phyloP scores from a whole-genome alignment of 2,329 filamentous ascomycete species.

The Cercospora beticola region DNA sequence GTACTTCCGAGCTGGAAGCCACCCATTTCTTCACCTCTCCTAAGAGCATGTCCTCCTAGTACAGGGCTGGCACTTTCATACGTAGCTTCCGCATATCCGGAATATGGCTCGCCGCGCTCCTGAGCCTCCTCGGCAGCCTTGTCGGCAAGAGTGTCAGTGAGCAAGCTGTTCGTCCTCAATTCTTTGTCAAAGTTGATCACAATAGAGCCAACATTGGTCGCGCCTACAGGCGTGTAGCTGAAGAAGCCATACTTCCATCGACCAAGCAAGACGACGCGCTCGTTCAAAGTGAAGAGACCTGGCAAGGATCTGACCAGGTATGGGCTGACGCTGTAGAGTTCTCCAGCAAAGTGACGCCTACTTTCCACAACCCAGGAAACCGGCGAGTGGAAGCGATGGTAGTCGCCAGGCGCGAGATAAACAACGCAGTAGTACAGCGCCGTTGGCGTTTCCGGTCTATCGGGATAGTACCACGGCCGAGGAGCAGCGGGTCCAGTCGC shows the following conservation, averaged over 20 bases:
- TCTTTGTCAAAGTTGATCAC: slow-evolving; percentile 96
- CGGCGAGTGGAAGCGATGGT: slow-evolving; percentile 96
- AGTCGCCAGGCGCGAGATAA: slow-evolving; percentile 95
- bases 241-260: slow-evolving; percentile 98
- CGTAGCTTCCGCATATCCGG: slow-evolving; percentile 89
- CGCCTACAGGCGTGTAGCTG: slow-evolving; percentile 89
- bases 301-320: slow-evolving; percentile 91
- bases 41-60: slow-evolving; percentile 78
- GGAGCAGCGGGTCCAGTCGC: slow-evolving; percentile 61
- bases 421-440: slow-evolving; percentile 91
- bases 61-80: slow-evolving; percentile 76
- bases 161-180: slow-evolving; percentile 85
- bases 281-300: slow-evolving; percentile 93
- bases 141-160: slow-evolving; percentile 89
- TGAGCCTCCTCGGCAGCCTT: slow-evolving; percentile 77
- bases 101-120: slow-evolving; percentile 73
- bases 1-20: slow-evolving; percentile 95
- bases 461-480: slow-evolving; percentile 53
- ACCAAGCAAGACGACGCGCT: slow-evolving; percentile 88
- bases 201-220: slow-evolving; percentile 96
- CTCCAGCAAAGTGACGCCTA: slow-evolving; percentile 94
- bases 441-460: slow-evolving; percentile 48
- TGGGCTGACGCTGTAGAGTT: slow-evolving; percentile 90
- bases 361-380: slow-evolving; percentile 92
- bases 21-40: slow-evolving; percentile 93